Conservation (phyloP, 1,284 basidiomycete species). For the Peniophora sp. region DNA sequence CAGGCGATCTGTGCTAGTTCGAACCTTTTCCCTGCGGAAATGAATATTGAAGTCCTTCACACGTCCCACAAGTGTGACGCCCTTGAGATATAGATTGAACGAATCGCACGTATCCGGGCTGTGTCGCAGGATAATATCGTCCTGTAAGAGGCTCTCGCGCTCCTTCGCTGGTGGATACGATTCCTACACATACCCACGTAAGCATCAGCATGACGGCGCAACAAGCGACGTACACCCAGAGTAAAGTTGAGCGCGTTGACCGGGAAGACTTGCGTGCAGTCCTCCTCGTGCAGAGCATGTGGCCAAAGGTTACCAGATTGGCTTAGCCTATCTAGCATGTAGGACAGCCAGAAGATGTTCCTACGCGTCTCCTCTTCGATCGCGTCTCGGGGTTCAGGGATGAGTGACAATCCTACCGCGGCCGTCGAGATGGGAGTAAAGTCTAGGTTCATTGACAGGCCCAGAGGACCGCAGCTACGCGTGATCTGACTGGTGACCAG, state of each 20-base stretch:
- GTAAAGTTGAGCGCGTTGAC: slow-evolving; percentile 53
- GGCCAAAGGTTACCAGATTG: slow-evolving; percentile 66
- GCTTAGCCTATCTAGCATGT: slow-evolving; percentile 57
- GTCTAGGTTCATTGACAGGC: slow-evolving; percentile 60
- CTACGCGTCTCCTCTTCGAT: slow-evolving; percentile 64
- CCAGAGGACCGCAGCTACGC: slow-evolving; percentile 42
- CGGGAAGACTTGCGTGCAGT: slow-evolving; percentile 63
- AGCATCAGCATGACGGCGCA: not conserved
- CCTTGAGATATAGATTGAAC: slow-evolving; percentile 68
- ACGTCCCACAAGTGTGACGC: slow-evolving; percentile 55
- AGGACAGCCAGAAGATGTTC: slow-evolving; percentile 69
- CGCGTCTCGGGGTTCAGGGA: slow-evolving; percentile 48
- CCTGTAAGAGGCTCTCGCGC: slow-evolving; percentile 17
- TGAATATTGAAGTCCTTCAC: slow-evolving; percentile 67
- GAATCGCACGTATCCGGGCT: slow-evolving; percentile 55
- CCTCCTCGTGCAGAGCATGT: slow-evolving; percentile 60
- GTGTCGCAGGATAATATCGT: slow-evolving; percentile 46
- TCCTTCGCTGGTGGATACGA: not conserved
- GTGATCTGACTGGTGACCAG: slow-evolving; percentile 26
- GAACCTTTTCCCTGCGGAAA: slow-evolving; percentile 53
- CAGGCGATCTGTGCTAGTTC: too few species aligned
- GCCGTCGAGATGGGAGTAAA: slow-evolving; percentile 55
- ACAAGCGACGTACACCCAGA: slow-evolving; percentile 38
- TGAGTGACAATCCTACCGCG: slow-evolving; percentile 44
- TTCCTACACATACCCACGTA: too few species aligned